phyloP scores from a whole-genome alignment of 169 alveolate species.

The Eimeria praecox region DNA sequence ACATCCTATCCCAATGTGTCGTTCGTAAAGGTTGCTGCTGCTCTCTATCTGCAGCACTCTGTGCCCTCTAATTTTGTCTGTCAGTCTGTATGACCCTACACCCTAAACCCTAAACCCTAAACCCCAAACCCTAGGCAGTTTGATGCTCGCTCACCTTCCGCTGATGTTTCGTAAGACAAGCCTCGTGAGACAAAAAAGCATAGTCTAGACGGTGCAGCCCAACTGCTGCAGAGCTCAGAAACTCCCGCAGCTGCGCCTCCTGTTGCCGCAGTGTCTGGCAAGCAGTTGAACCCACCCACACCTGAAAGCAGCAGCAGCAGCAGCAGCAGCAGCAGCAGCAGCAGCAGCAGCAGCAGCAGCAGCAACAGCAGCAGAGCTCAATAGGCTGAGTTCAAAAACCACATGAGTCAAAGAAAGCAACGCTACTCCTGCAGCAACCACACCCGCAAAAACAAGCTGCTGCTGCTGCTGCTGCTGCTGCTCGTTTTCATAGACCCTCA shows the following conservation, averaged over 20 bases:
- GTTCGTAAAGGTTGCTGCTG: constrained; percentile 10
- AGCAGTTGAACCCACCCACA: constrained; percentile 59
- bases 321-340: not conserved
- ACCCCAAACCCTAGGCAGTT: no score
- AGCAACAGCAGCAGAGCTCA: not conserved
- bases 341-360: constrained; percentile 30
- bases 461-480: constrained; percentile 13
- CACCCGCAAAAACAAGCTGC: not conserved
- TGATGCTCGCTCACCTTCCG: constrained; percentile 27
- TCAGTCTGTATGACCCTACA: no score
- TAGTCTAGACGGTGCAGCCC: constrained; percentile 42
- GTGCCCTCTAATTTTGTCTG: no score
- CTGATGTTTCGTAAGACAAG: constrained; percentile 16
- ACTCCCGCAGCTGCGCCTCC: constrained; percentile 66
- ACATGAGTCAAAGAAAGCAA: not conserved
- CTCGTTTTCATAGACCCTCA: not conserved
- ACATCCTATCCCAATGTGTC: no score
- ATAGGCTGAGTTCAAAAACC: not conserved
- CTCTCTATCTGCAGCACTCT: not conserved
- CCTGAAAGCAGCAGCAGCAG: constrained; percentile 39
- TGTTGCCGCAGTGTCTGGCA: constrained; percentile 65
- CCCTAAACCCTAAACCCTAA: no score
- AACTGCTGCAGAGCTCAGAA: not conserved
- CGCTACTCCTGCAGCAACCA: not conserved
- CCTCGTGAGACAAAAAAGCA: constrained; percentile 54